Evolutionary conservation across 768 basidiomycete genomes (phyloP).

Genomic region (Cystobasidium ongulense): DNA sequence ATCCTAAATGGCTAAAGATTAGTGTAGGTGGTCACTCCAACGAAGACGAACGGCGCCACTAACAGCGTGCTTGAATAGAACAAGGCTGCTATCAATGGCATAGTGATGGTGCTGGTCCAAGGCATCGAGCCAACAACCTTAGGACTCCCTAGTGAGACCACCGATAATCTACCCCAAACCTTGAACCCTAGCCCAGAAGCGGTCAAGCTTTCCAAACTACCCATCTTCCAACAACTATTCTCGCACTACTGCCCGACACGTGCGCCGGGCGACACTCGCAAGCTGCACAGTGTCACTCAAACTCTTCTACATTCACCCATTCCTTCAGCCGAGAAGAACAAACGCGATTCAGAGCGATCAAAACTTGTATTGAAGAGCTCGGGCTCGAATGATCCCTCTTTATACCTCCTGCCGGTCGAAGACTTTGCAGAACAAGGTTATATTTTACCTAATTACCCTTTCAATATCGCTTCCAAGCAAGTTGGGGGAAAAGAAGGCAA

Average conservation of each 20-base stretch:
- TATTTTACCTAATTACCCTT: conserved; percentile 74
- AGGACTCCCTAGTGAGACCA: conserved; percentile 59
- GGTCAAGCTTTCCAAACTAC: conserved; percentile 46
- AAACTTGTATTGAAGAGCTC: conserved; percentile 34
- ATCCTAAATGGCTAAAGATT: conserved; percentile 74
- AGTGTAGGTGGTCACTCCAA: conserved; percentile 52
- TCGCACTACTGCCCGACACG: conserved; percentile 87
- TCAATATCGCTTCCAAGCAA: conserved; percentile 43
- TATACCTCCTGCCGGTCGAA: conserved; percentile 66
- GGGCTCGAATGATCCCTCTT: conserved; percentile 52
- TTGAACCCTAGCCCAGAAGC: neutral
- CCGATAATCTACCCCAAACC: conserved; percentile 57
- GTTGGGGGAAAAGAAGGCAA: neutral
- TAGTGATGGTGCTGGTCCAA: conserved; percentile 73
- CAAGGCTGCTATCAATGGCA: conserved; percentile 61
- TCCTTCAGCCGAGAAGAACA: conserved; percentile 68
- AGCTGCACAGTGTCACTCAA: conserved; percentile 77
- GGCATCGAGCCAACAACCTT: conserved; percentile 67
- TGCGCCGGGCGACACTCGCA: conserved; percentile 76
- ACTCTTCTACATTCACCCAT: conserved; percentile 74
- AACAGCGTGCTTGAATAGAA: conserved; percentile 52
- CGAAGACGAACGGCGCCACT: neutral
- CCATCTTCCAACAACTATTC: conserved; percentile 62
- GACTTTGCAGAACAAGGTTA: conserved; percentile 95
- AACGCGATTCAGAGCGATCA: conserved; percentile 49